Evolutionary conservation across 2,329 filamentous ascomycete genomes (phyloP), one percentile per base, ranked within the genome.

Genomic region (Diplodia corticola): DNA sequence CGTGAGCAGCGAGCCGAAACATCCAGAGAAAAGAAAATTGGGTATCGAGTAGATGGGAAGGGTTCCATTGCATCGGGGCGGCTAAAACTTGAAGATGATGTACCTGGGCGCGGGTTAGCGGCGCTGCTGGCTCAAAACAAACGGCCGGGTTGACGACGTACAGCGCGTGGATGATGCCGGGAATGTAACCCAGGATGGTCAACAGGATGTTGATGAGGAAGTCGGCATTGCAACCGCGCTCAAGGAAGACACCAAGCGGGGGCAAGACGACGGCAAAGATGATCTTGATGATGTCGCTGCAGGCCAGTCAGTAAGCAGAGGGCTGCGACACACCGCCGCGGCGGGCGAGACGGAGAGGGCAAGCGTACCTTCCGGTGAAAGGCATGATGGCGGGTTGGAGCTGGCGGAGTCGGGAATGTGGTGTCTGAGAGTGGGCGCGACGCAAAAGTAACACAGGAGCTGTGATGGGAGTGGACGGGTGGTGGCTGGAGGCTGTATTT

Each of bases 181-280:
- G 90, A 74, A 93, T 85, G 80, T 81, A 80, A 76, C 78, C 76
- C 24, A 78, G 72, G 65, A 76, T 71, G 73, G 92, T 96, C 81
- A 96, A 83, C 75, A 93, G 85, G 80, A 96, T 91, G 89, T 96
- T 96, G 87, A 97, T 96, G 80, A 94, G 84, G 75, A 97, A 84
- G 78, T 96, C 91, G 71, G 89, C 88, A 77, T 89, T 89, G 82
- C 93, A 96, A 74, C 93, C 93, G 73, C 90, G 88, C 89, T 97
- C 93, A 72, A 97, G 91, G 86, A 96, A 95, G 78, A 97, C 93
- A 83, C 93, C 93, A 65, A 97, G 82, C 77, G 93, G 93, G 66
- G 93, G 93, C 71, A 97, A 88, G 82, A 97, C 83, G 84, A 97
- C 84, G 84, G 93, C 93, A 82, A 96, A 86, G 81, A 96, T 86